These are phyloP conservation scores for Bryoglossum gracile DNA, from an alignment of 495 filamentous ascomycete genomes.

Conservation along the genomic window DNA sequence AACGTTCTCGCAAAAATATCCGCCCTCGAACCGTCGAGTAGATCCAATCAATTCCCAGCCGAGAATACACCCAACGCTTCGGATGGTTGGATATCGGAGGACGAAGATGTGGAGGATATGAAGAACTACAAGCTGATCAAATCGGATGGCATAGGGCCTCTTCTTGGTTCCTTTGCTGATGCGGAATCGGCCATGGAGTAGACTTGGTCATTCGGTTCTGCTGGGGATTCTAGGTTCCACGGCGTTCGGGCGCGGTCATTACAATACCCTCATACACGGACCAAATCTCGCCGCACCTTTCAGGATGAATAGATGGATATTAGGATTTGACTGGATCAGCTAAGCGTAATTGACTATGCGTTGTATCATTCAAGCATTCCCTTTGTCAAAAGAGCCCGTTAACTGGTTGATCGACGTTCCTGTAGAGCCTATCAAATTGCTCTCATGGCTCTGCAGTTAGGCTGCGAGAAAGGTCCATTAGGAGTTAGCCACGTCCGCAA, in stretches of 20 bases:
- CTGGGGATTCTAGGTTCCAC: slow-evolving; percentile 19
- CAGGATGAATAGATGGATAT: slow-evolving; percentile 22
- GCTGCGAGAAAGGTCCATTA: slow-evolving; percentile 24
- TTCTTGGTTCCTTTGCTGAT: slow-evolving; percentile 27
- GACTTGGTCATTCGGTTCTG: slow-evolving; percentile 8
- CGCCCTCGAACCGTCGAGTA: slow-evolving; percentile 41
- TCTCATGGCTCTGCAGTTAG: slow-evolving; percentile 22
- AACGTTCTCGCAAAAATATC: slow-evolving; percentile 44
- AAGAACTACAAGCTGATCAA: slow-evolving; percentile 20
- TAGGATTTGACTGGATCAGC: slow-evolving; percentile 26
- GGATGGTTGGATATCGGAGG: slow-evolving; percentile 29
- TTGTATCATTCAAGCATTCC: slow-evolving; percentile 27
- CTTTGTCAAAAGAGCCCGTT: slow-evolving; percentile 25
- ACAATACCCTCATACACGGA: slow-evolving; percentile 19
- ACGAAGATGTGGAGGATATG: slow-evolving; percentile 20
- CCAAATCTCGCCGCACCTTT: slow-evolving; percentile 16
- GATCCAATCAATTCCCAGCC: slow-evolving; percentile 32
- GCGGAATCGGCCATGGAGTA: slow-evolving; percentile 21
- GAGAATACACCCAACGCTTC: slow-evolving; percentile 36
- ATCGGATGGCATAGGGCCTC: slow-evolving; percentile 23
- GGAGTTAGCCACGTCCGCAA: slow-evolving; percentile 25
- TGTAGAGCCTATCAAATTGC: slow-evolving; percentile 23
- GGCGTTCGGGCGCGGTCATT: slow-evolving; percentile 19
- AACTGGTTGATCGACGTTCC: slow-evolving; percentile 20
- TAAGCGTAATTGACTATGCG: slow-evolving; percentile 27